These are phyloP conservation scores for Linum lewisii DNA, from an alignment of 345 rosid genomes.

Conservation along the genomic window DNA sequence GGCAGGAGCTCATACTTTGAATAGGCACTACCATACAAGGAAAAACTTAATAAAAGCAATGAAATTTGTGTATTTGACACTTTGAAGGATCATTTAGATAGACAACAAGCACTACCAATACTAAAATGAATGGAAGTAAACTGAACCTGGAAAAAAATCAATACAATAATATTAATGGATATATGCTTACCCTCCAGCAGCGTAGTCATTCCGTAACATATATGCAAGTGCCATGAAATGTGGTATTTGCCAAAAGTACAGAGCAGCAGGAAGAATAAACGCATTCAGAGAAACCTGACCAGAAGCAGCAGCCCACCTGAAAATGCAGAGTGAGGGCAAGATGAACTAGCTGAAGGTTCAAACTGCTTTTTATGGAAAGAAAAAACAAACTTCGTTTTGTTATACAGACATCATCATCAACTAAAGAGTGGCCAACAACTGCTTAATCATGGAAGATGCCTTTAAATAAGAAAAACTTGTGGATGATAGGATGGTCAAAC, in stretches of 20 bases:
- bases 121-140: no score
- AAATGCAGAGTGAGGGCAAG: constrained; percentile 8
- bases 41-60: no score
- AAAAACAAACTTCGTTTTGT: no score
- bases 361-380: no score
- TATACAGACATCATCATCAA: no score
- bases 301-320: constrained; percentile 90
- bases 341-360: neutral
- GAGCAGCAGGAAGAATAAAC: constrained; percentile 84
- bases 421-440: neutral
- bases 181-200: constrained; percentile 79
- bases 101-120: no score
- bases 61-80: no score
- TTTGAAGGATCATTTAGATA: no score
- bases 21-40: no score
- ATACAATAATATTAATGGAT: neutral
- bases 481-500: neutral
- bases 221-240: constrained; percentile 97
- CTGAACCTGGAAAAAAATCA: neutral
- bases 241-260: constrained; percentile 97
- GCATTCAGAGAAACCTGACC: constrained; percentile 63
- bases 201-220: constrained; percentile 80
- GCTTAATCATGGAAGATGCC: neutral
- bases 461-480: neutral
- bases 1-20: no score